Percentiles rank a stretch among this genome's conserved stretches.
These are phyloP conservation scores for Ricinus communis DNA, from an alignment of 345 rosid species.

Conservation along the genomic window DNA sequence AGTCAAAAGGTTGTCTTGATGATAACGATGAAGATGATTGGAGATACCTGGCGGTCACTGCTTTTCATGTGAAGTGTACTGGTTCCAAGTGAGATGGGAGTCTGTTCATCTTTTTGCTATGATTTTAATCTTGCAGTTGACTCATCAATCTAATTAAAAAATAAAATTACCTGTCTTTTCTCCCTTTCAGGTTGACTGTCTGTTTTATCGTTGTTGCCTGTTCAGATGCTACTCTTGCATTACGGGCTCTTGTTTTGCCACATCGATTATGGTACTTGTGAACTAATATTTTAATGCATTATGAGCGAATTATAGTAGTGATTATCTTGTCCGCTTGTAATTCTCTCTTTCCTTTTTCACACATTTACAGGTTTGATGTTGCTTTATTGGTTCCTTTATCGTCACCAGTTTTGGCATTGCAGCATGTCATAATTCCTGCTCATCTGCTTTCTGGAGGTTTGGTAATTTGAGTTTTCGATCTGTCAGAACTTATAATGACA, in stretches of 20 bases:
- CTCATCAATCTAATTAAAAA: background rate
- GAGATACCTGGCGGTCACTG: conserved; percentile 93
- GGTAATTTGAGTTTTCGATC: conserved; percentile 2
- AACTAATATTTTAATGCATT: conserved; percentile 1
- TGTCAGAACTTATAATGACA: background rate
- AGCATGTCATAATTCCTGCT: conserved; percentile 57
- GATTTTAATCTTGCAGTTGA: background rate
- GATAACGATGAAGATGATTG: conserved; percentile 79
- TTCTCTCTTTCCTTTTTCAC: background rate
- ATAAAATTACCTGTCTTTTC: conserved; percentile 8
- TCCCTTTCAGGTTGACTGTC: conserved; percentile 64
- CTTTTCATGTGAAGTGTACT: conserved; percentile 72
- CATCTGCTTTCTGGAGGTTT: conserved; percentile 49
- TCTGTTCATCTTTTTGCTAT: background rate
- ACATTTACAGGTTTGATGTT: conserved; percentile 78
- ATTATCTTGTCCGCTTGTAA: background rate
- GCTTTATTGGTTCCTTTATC: conserved; percentile 60
- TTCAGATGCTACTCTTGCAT: conserved; percentile 85
- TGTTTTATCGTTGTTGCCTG: conserved; percentile 84
- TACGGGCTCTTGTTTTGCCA: conserved; percentile 83
- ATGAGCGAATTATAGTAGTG: background rate
- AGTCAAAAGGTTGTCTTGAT: conserved; percentile 29
- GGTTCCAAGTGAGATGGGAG: conserved; percentile 63
- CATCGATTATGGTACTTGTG: conserved; percentile 74
- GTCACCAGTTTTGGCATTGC: conserved; percentile 80